Base-by-base conservation (phyloP, 2,329 filamentous ascomycete species). In the Epichloe gansuensis region DNA sequence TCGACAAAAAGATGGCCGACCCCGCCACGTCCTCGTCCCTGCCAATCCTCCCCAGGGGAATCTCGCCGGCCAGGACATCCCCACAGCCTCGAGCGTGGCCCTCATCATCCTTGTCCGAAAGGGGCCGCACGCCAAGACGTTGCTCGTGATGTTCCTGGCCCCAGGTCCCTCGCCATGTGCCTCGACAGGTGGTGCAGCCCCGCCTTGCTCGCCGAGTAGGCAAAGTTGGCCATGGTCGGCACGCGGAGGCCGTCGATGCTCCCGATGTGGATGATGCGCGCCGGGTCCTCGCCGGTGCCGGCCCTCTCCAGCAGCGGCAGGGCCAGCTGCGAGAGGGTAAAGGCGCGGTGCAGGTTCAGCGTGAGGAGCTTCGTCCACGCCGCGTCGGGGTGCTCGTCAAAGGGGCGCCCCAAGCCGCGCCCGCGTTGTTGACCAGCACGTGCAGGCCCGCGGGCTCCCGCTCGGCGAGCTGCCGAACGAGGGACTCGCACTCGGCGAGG, bases 41-140 rank as follows among this genome's bases (percentile, higher is more conserved):
- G 0, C 86, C 86, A 59, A 88, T 85, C 35, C 86, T 70, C 0
- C 79, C 76, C 58, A 88, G 62, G 9, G 86, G 86, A 55, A 85
- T 81, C 3, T 75, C 75, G 0, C 67, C 69, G 53, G 74, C 72
- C 58, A 86, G 82, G 6, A 65, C 65, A 4, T 79, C 47, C 75
- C 72, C 54, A 75, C 76, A 37, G 72, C 67, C 55, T 80, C 73
- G 55, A 86, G 67, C 54, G 79, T 80, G 21, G 74, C 75, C 53
- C 74, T 75, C 80, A 83, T 83, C 82, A 85, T 86, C 70, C 82
- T 83, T 55, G 75, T 82, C 57, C 82, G 74, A 55, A 85, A 86
- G 3, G 85, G 84, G 3, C 85, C 85, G 61, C 84, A 88, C 5
- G 85, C 85, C 52, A 89, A 68, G 3, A 81, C 80, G 63, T 89